phyloP scores from a whole-genome alignment of 2,329 filamentous ascomycete species.

The Talaromyces pinophilus region DNA sequence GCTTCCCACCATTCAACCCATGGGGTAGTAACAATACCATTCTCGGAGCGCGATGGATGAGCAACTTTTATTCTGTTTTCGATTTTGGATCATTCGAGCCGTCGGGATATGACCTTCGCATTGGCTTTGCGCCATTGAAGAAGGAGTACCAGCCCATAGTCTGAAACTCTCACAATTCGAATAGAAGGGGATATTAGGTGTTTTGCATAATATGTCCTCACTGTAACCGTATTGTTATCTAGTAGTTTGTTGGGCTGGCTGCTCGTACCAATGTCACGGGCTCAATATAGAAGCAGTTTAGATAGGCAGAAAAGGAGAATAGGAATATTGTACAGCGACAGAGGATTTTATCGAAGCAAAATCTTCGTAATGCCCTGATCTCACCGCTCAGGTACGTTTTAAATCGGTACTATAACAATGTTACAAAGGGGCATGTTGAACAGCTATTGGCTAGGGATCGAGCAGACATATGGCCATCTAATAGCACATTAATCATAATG shows the following conservation, averaged over 20 bases:
- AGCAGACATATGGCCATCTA: no score
- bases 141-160: background rate
- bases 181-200: background rate
- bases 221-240: background rate
- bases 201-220: background rate
- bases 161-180: background rate
- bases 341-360: no score
- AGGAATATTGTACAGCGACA: no score
- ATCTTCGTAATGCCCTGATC: no score
- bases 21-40: constrained; percentile 11
- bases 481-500: no score
- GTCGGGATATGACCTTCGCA: background rate
- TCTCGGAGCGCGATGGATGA: constrained; percentile 1
- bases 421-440: no score
- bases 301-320: no score
- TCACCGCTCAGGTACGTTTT: no score
- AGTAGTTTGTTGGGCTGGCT: no score
- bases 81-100: constrained; percentile 5
- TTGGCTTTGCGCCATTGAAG: constrained; percentile 12
- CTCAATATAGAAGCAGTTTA: background rate
- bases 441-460: no score
- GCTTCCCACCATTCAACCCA: constrained; percentile 4
- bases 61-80: constrained; percentile 9
- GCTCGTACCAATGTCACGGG: background rate
- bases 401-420: no score